Conservation (phyloP, 768 basidiomycete species). For the Russula brevipes region DNA sequence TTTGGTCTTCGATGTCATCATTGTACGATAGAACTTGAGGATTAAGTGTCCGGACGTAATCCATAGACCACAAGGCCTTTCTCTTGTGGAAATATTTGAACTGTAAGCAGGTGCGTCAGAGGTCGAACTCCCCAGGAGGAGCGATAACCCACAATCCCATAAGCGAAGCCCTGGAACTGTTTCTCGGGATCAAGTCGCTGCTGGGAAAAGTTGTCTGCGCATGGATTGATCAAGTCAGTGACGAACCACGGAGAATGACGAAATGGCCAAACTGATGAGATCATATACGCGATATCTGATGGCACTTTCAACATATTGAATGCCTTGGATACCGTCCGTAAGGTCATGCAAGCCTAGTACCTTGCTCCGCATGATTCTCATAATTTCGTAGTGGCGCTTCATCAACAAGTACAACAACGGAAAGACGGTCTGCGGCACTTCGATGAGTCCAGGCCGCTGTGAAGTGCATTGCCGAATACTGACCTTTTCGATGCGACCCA, state of each 20-base stretch:
- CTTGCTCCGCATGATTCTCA: slow-evolving; percentile 5
- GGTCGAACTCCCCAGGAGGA: not conserved
- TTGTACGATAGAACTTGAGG: slow-evolving; percentile 4
- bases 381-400: slow-evolving; percentile 24
- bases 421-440: slow-evolving; percentile 9
- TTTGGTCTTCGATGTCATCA: slow-evolving; percentile 8
- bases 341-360: slow-evolving; percentile 7
- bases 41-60: slow-evolving; percentile 8
- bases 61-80: not conserved
- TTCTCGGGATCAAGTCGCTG: slow-evolving; percentile 20
- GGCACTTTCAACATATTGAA: not conserved
- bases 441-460: not conserved
- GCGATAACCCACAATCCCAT: slow-evolving; percentile 22
- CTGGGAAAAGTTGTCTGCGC: slow-evolving; percentile 24
- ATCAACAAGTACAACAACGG: slow-evolving; percentile 20
- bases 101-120: not conserved
- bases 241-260: too few relatives aligned
- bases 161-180: slow-evolving; percentile 26
- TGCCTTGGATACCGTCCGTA: not conserved
- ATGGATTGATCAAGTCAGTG: not conserved
- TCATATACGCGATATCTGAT: not conserved
- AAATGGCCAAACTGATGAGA: slow-evolving; percentile 1
- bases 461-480: not conserved
- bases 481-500: slow-evolving; percentile 31
- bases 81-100: not conserved